Base-by-base conservation (phyloP, 306 rosid genomes). In the Vicia faba region DNA sequence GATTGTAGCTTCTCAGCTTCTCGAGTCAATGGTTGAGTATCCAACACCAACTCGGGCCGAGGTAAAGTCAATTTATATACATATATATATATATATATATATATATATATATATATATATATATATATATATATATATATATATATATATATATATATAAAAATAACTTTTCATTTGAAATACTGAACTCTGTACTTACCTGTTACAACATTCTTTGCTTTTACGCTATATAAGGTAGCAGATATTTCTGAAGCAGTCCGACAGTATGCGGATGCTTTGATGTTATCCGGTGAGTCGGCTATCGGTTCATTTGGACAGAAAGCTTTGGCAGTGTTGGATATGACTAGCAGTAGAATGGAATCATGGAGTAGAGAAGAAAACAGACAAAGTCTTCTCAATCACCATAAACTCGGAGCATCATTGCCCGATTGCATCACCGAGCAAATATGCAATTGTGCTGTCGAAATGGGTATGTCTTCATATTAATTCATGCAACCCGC, bases 21-120 rank as follows among this genome's bases (percentile, higher is more conserved):
- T 92, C 9, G 92, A 89, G 70, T 92, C 97, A 29, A 92, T 89
- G 96, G 80, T 89, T 33, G 96, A 92, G 80, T 92, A 92, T 77
- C 97, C 97, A 71, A 92, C 95, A n/a, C 97, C 97, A 67, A 89
- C 97, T 12, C 92, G 92, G 0, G 97, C 96, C 3, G 97, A 92
- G 96, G 97, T 88, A 80, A 40, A 60, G 40, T 61, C 71, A 44
- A 51, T 11, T 41, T 31, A 3, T 23, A n/a, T n/a, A n/a, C n/a
- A n/a, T n/a, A n/a, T n/a, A n/a, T n/a, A n/a, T n/a, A n/a, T n/a
- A n/a, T n/a, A n/a, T n/a, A n/a, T n/a, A n/a, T n/a, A n/a, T n/a
- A n/a, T n/a, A n/a, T n/a, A n/a, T n/a, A n/a, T n/a, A n/a, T n/a
- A n/a, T n/a, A n/a, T n/a, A n/a, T n/a, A n/a, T n/a, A n/a, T n/a